Evolutionary conservation across 2,329 filamentous ascomycete genomes (phyloP).

Genomic region (Cercospora sesami): DNA sequence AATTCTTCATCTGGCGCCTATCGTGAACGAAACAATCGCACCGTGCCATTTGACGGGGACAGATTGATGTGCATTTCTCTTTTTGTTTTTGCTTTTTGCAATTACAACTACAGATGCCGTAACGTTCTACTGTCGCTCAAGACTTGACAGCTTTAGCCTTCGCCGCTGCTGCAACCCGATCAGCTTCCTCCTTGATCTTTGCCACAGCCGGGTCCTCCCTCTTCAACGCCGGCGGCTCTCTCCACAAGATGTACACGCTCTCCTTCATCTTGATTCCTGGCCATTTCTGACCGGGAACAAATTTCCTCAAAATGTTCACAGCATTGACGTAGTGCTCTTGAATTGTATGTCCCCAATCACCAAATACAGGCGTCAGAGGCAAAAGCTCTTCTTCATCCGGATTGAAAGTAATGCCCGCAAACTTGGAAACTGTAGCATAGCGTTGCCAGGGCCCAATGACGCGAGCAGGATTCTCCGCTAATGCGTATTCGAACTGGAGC

Average conservation of each 20-base stretch:
- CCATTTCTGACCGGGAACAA: slow-evolving; percentile 56
- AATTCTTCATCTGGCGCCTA: not conserved
- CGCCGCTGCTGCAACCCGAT: not conserved
- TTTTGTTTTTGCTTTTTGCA: not conserved
- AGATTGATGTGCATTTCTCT: too few relatives aligned
- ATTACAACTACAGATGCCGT: not conserved
- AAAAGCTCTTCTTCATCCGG: slow-evolving; percentile 40
- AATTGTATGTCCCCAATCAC: slow-evolving; percentile 9
- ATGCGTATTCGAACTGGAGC: slow-evolving; percentile 59
- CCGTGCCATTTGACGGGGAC: not conserved
- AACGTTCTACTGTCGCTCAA: not conserved
- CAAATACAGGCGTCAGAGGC: slow-evolving; percentile 22
- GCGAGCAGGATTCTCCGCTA: slow-evolving; percentile 54
- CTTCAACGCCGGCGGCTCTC: slow-evolving; percentile 27
- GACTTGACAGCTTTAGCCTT: not conserved
- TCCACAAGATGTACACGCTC: slow-evolving; percentile 54
- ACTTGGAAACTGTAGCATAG: slow-evolving; percentile 52
- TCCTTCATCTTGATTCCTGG: slow-evolving; percentile 55
- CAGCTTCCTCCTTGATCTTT: not conserved
- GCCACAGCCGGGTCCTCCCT: not conserved
- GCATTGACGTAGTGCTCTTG: slow-evolving; percentile 24
- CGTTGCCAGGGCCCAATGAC: slow-evolving; percentile 56
- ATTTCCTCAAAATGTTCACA: slow-evolving; percentile 25
- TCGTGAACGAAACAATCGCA: not conserved
- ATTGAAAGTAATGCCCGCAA: slow-evolving; percentile 51